These are phyloP conservation scores for Myxozyma udenii DNA, from an alignment of 805 yeast genomes.

Conservation along the genomic window DNA sequence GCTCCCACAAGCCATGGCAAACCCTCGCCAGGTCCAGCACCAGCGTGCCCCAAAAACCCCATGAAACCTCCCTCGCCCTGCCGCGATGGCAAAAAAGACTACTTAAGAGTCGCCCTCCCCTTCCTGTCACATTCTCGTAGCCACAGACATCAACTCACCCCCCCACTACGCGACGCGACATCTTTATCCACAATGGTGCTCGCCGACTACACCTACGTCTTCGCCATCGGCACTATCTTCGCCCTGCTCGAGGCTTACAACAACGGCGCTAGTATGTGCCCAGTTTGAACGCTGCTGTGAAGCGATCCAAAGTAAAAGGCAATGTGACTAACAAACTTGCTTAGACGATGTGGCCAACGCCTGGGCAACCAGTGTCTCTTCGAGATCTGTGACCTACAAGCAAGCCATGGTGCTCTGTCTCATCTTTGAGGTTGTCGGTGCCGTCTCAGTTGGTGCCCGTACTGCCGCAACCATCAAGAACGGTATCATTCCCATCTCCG, in stretches of 20 bases:
- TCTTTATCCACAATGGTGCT: slow-evolving; percentile 35
- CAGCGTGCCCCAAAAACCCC: too few species aligned
- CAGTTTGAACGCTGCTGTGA: too few species aligned
- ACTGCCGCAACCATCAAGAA: slow-evolving; percentile 70
- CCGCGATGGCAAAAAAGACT: too few species aligned
- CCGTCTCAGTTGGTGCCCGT: slow-evolving; percentile 68
- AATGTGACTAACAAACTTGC: too few species aligned
- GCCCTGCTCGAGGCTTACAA: slow-evolving; percentile 77
- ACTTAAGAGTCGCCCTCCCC: too few species aligned
- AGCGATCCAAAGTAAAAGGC: too few species aligned
- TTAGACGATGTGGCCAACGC: slow-evolving; percentile 82
- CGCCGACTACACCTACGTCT: slow-evolving; percentile 63
- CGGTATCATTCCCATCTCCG: slow-evolving; percentile 48
- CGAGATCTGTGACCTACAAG: slow-evolving; percentile 65
- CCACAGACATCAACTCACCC: too few species aligned
- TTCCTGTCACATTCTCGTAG: too few species aligned
- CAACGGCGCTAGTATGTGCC: slow-evolving; percentile 79
- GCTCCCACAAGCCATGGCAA: too few species aligned
- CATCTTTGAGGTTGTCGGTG: slow-evolving; percentile 70
- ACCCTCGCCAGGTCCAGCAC: too few species aligned
- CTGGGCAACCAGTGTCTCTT: slow-evolving; percentile 64
- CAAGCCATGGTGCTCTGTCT: slow-evolving; percentile 75
- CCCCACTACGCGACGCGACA: too few species aligned
- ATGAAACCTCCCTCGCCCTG: too few species aligned
- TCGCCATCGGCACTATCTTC: slow-evolving; percentile 61